Evolutionary conservation across 129 eudicot species (phyloP).

Genomic region (Lactuca saligna): DNA sequence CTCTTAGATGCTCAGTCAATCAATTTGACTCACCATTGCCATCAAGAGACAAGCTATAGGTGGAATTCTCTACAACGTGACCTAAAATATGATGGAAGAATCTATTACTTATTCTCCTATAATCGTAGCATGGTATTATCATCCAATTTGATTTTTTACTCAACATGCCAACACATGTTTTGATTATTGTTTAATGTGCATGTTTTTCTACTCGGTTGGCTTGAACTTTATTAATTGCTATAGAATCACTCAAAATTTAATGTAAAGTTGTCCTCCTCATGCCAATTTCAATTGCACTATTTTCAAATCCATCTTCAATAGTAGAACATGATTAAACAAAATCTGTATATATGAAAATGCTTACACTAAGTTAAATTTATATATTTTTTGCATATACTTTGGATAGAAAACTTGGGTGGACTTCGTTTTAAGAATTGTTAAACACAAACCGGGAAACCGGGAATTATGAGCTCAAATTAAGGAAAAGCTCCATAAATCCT

Average conservation of each 20-base stretch:
- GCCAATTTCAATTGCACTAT: neutral
- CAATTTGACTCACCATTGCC: constrained; percentile 13
- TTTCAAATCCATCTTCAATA: too few relatives aligned
- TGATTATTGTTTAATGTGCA: too few relatives aligned
- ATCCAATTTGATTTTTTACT: neutral
- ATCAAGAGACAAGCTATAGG: constrained; percentile 20
- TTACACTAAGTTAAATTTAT: too few relatives aligned
- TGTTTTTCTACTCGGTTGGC: too few relatives aligned
- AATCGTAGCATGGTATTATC: constrained; percentile 56
- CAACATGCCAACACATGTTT: neutral
- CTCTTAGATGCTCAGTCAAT: constrained; percentile 6
- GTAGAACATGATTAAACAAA: too few relatives aligned
- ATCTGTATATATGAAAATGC: neutral
- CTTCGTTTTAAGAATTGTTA: too few relatives aligned
- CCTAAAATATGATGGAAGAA: constrained; percentile 43
- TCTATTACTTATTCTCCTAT: constrained; percentile 53
- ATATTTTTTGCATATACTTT: too few relatives aligned
- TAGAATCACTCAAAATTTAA: neutral
- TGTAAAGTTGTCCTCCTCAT: neutral
- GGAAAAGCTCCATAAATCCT: too few relatives aligned
- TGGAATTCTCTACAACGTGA: constrained; percentile 39
- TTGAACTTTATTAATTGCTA: too few relatives aligned
- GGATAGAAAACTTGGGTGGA: neutral
- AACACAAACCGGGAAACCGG: neutral
- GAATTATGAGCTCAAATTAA: too few relatives aligned